Evolutionary conservation across 1,284 basidiomycete species (phyloP), one percentile per base, ranked within the genome.

Genomic region (Ganoderma lucidum): DNA sequence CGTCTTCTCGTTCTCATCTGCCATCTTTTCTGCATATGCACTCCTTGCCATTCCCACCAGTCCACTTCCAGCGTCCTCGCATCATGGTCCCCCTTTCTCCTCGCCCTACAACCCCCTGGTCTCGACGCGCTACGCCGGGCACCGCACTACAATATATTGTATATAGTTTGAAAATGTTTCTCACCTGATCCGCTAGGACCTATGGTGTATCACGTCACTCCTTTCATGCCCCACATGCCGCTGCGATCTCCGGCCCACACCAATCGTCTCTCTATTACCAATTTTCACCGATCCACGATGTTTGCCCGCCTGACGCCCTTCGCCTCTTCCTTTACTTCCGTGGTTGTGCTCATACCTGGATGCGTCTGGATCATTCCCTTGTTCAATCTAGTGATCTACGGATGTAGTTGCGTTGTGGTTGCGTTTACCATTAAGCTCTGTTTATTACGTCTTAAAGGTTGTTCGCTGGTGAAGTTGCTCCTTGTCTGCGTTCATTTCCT

Each of bases 291-390:
- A 66, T 71, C 66, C 70, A 69, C 51, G 70, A 70, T 69, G 60
- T 59, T 65, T 65, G 51, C 65, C 69, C 41, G 56, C 64, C 67
- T n/a, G 62, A 59, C 39, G 28, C 42, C 30, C 59, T 53, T 35
- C 30, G 6, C 28, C 58, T 55, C 58, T 56, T 42, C n/a, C 14
- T 64, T 64, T 60, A 41, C 66, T 62, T 63, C 59, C 42, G 69
- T 73, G 72, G 68, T 73, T 73, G 72, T 71, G 72, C 72, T 73
- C 72, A 70, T 71, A 70, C 68, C 70, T 71, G 64, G 72, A 70
- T 70, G 72, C 70, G 72, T 71, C 70, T 66, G 72, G 70, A 73
- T 71, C 70, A 65, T 51, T 69, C 65, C 56, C 51, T 56, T 64
- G 32, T 56, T 51, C 62, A 37, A 12, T 71, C 65, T 70, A 73